Evolutionary conservation across 179 eudicot species (phyloP), one percentile per base, ranked within the genome.

Genomic region (Corrigiola litoralis): DNA sequence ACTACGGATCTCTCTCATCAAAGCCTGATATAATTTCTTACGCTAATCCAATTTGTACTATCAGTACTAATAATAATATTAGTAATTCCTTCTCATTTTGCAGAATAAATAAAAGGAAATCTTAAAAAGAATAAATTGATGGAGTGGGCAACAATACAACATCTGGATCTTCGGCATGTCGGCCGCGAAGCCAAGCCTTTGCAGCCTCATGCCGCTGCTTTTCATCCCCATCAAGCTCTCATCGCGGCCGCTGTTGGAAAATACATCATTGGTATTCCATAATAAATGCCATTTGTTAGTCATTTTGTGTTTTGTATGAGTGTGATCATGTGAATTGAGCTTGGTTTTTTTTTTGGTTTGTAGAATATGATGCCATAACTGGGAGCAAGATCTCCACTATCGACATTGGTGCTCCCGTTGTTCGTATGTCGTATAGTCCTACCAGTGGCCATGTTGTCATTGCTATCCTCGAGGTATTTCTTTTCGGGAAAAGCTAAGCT

Each of bases 111-210:
- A n/a, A n/a, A n/a, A n/a, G n/a, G n/a, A n/a, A n/a, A n/a, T n/a
- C n/a, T n/a, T n/a, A n/a, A n/a, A n/a, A n/a, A n/a, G n/a, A n/a
- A n/a, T n/a, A n/a, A n/a, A n/a, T n/a, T n/a, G n/a, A 89, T 94
- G 99, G 99, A 94, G 97, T 94, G 99, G 97, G 47, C 95, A 36
- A 86, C 99, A 17, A 67, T 94, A 68, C 94, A 87, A 60, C 99
- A 94, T 75, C 72, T 90, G 67, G 99, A 90, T 87, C 99, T 94
- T 68, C 89, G 99, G 27, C 99, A 94, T 71, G 85, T 85, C 1
- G 97, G 95, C 18, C 90, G 95, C 64, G 90, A 87, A 70, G 85
- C 94, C 7, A 92, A 84, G 53, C 84, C 92, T 33, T 78, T 83
- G 29, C 98, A 92, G 77, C 97, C 98, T 45, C 98, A 92, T 77